These are phyloP conservation scores for Mucor lusitanicus DNA, from an alignment of 371 early-diverging fungal genomes.

Conservation along the genomic window DNA sequence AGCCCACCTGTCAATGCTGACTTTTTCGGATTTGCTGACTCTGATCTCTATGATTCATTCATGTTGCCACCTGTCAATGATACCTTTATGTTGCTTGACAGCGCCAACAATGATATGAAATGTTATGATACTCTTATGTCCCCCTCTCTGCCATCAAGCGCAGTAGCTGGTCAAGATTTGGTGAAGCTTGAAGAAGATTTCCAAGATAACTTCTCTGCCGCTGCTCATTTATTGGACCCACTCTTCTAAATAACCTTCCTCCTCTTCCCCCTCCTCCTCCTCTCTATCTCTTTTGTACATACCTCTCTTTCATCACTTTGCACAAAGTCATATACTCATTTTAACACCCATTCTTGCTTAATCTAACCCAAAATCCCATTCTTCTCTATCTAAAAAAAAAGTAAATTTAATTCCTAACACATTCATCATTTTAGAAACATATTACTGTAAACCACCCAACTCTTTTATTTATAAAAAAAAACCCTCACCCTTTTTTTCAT, in stretches of 20 bases:
- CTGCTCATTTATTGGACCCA: slow-evolving; percentile 28
- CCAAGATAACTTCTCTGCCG: slow-evolving; percentile 16
- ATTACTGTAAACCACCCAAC: neutral
- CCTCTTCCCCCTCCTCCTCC: neutral
- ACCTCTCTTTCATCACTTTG: neutral
- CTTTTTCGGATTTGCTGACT: slow-evolving; percentile 23
- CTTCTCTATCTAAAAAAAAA: slow-evolving; percentile 16
- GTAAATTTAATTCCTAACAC: slow-evolving; percentile 22
- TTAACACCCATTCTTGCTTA: neutral
- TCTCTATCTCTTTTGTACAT: neutral
- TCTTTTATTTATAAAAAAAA: neutral
- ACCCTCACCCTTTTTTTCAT: neutral
- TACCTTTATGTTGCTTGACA: slow-evolving; percentile 26
- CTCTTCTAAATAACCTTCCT: slow-evolving; percentile 21
- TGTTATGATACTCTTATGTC: slow-evolving; percentile 26
- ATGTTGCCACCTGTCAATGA: slow-evolving; percentile 35
- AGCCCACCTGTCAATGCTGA: slow-evolving; percentile 26
- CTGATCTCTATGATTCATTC: slow-evolving; percentile 30
- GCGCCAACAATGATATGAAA: slow-evolving; percentile 20
- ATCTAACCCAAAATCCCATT: neutral
- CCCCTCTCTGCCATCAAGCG: slow-evolving; percentile 24
- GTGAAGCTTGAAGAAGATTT: slow-evolving; percentile 29
- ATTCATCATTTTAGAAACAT: neutral
- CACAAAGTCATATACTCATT: slow-evolving; percentile 6
- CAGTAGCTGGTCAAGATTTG: slow-evolving; percentile 17